Conservation (phyloP, 2,329 filamentous ascomycete genomes). For the Ophiostoma tasmaniense region DNA sequence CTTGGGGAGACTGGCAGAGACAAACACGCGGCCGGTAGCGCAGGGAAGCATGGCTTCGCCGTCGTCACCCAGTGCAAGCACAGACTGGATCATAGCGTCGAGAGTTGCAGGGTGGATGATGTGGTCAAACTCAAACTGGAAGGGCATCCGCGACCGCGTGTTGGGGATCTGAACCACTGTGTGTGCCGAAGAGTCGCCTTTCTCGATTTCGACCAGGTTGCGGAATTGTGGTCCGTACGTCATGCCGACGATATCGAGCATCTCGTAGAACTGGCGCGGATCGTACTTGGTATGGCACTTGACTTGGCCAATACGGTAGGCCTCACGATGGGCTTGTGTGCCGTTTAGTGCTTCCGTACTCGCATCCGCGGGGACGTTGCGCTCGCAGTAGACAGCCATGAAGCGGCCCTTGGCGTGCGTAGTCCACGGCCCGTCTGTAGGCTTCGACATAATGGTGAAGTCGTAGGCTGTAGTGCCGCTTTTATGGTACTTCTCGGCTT, state of each 20-base stretch:
- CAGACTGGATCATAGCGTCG: constrained; percentile 47
- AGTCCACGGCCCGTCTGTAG: constrained; percentile 31
- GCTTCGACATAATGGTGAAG: constrained; percentile 38
- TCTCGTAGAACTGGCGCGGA: constrained; percentile 42
- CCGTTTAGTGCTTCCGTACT: background rate
- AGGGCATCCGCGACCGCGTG: constrained; percentile 45
- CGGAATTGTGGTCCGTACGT: constrained; percentile 44
- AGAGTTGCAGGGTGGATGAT: constrained; percentile 51
- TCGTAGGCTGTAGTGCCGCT: constrained; percentile 8
- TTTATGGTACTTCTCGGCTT: constrained; percentile 4
- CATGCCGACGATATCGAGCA: constrained; percentile 42
- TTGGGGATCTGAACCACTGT: constrained; percentile 38
- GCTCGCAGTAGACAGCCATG: constrained; percentile 18
- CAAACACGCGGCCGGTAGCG: constrained; percentile 36
- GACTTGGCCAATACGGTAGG: constrained; percentile 23
- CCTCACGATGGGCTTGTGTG: constrained; percentile 9
- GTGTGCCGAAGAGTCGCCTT: constrained; percentile 22
- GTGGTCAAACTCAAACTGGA: constrained; percentile 44
- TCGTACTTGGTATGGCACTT: constrained; percentile 29
- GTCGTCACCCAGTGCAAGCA: constrained; percentile 37
- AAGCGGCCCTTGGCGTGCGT: constrained; percentile 32
- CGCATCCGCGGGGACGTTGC: background rate
- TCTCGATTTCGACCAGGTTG: constrained; percentile 32
- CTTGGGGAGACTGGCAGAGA: constrained; percentile 34
- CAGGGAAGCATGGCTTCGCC: constrained; percentile 41